phyloP scores from a whole-genome alignment of 1,284 basidiomycete species.

The Boletellus sp. region DNA sequence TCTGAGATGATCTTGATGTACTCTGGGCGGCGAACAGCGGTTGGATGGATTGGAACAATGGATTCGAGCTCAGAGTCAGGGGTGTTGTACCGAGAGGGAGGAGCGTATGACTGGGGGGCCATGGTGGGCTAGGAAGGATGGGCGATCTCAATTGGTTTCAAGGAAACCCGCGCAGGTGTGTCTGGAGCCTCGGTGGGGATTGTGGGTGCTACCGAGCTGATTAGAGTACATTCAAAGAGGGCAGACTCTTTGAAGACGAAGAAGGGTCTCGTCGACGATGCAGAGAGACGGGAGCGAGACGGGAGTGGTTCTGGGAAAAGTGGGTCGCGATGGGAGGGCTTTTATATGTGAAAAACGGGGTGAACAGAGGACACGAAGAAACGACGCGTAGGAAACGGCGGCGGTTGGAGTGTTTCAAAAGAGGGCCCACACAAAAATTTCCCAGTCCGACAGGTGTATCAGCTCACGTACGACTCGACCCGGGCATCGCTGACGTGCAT shows the following conservation, averaged over 20 bases:
- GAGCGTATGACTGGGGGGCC: slow-evolving; percentile 47
- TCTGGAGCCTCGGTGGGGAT: slow-evolving; percentile 71
- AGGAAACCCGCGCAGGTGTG: slow-evolving; percentile 66
- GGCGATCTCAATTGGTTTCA: slow-evolving; percentile 45
- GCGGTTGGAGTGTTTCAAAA: slow-evolving; percentile 9
- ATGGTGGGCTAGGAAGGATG: slow-evolving; percentile 36
- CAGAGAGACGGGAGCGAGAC: neutral
- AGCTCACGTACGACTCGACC: too few relatives aligned
- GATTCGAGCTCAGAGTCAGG: slow-evolving; percentile 65
- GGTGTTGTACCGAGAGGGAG: slow-evolving; percentile 62
- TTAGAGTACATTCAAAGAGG: slow-evolving; percentile 81
- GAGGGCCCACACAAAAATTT: slow-evolving; percentile 8
- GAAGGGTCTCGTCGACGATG: neutral
- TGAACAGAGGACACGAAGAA: neutral
- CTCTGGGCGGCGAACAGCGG: slow-evolving; percentile 73
- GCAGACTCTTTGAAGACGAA: slow-evolving; percentile 26
- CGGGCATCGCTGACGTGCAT: too few relatives aligned
- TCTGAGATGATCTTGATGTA: slow-evolving; percentile 83
- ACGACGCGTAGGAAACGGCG: slow-evolving; percentile 6
- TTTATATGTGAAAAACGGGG: slow-evolving; percentile 32
- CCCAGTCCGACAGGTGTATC: slow-evolving; percentile 14
- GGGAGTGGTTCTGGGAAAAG: neutral
- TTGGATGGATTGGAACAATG: slow-evolving; percentile 75
- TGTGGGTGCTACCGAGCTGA: slow-evolving; percentile 78
- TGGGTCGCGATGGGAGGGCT: neutral